Conservation (phyloP, 805 yeast genomes). For the Pichia exigua region DNA sequence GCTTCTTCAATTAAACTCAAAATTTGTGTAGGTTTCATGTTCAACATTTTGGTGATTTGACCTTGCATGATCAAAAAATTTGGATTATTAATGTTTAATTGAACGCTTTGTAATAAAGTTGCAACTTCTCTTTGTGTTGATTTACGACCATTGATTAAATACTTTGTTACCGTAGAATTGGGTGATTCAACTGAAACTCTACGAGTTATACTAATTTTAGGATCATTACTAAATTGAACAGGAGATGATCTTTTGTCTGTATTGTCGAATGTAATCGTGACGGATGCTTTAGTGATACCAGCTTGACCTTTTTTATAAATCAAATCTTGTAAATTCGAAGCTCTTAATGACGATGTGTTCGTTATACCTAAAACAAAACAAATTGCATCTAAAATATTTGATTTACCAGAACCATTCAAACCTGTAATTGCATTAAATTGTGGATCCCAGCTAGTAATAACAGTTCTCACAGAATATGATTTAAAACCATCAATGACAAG, state of each 20-base stretch:
- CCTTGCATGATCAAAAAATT: conserved; percentile 98
- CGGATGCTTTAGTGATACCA: conserved; percentile 94
- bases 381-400: conserved; percentile 92
- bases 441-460: conserved; percentile 89
- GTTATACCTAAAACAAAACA: conserved; percentile 97
- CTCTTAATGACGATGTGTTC: conserved; percentile 91
- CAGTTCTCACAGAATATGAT: conserved; percentile 95
- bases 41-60: conserved; percentile 90
- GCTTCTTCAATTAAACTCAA: conserved; percentile 93
- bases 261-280: conserved; percentile 91
- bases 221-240: conserved; percentile 71
- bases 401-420: conserved; percentile 94
- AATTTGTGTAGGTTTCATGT: conserved; percentile 91
- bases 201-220: conserved; percentile 83
- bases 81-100: conserved; percentile 92
- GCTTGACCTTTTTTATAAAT: conserved; percentile 98
- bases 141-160: conserved; percentile 88
- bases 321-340: conserved; percentile 85
- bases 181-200: conserved; percentile 84
- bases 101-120: conserved; percentile 88
- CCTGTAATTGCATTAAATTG: conserved; percentile 98
- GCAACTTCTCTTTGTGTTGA: conserved; percentile 92
- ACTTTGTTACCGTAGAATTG: conserved; percentile 37
- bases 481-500: conserved; percentile 95
- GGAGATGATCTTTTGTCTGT: conserved; percentile 70